These are phyloP conservation scores for Acacia crassicarpa DNA, from an alignment of 306 rosid species.

Conservation along the genomic window DNA sequence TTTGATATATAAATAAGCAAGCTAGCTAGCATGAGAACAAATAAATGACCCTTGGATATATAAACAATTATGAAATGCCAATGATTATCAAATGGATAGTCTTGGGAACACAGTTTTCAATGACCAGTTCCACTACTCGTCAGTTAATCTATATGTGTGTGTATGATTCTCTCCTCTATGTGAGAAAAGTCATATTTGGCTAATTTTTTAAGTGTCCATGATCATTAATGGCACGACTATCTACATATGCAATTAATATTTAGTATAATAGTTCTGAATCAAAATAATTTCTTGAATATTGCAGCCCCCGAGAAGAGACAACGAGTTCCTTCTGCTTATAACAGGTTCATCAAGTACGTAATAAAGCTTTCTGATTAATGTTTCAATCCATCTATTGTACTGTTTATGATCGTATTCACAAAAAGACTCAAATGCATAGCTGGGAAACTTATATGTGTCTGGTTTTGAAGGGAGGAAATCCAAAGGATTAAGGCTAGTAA, in stretches of 20 bases:
- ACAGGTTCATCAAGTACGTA: conserved; percentile 92
- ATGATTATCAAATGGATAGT: neutral
- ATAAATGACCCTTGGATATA: neutral
- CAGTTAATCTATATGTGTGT: conserved; percentile 8
- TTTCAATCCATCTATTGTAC: neutral
- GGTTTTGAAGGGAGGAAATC: conserved; percentile 79
- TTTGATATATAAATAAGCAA: neutral
- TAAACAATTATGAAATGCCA: conserved; percentile 9
- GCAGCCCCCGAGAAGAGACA: conserved; percentile 99
- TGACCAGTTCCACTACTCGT: neutral
- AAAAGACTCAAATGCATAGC: neutral
- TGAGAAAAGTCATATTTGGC: conserved; percentile 2
- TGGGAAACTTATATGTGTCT: neutral
- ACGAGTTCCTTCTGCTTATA: conserved; percentile 96
- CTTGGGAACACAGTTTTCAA: neutral
- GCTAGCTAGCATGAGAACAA: neutral
- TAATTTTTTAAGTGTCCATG: neutral
- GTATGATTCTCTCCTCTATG: neutral
- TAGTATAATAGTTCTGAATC: neutral
- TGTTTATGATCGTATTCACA: neutral
- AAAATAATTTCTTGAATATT: conserved; percentile 18
- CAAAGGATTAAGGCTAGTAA: conserved; percentile 96
- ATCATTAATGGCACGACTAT: neutral
- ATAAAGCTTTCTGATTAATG: neutral
- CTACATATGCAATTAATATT: neutral